Conservation (phyloP, 257 asterid species). For the Nicotiana benthamiana region DNA sequence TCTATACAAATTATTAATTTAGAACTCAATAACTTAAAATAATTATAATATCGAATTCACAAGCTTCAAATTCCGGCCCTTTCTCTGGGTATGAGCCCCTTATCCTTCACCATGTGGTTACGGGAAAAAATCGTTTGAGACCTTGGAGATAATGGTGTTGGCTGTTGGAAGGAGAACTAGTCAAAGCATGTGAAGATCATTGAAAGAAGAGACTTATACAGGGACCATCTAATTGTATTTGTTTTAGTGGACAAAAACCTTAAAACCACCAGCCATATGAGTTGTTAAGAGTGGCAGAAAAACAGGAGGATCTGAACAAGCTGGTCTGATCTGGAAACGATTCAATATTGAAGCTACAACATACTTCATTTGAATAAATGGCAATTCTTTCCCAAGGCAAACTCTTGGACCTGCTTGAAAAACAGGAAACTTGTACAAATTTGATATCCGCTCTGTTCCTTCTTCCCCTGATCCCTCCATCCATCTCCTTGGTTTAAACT, state of each 20-base stretch:
- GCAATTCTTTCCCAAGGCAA: conserved; percentile 65
- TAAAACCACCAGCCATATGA: conserved; percentile 67
- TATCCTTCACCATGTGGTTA: too few species aligned
- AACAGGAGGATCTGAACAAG: conserved; percentile 23
- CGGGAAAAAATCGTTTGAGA: neutral
- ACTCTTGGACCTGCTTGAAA: conserved; percentile 82
- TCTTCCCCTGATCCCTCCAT: conserved; percentile 18
- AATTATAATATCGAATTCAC: too few species aligned
- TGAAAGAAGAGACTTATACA: neutral
- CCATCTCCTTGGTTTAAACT: conserved; percentile 66
- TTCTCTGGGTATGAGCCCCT: too few species aligned
- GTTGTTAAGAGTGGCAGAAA: conserved; percentile 73
- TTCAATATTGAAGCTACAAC: conserved; percentile 42
- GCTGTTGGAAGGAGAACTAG: neutral
- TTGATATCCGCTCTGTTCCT: conserved; percentile 24
- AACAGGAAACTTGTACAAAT: conserved; percentile 57
- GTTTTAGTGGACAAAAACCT: conserved; percentile 28
- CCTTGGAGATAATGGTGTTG: neutral
- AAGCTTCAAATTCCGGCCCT: too few species aligned
- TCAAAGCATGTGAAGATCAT: neutral
- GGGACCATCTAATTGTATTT: conserved; percentile 6
- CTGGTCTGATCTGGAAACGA: conserved; percentile 41
- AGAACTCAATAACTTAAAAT: too few species aligned
- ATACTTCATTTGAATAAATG: conserved; percentile 62
- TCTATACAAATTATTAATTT: too few species aligned